Percentiles rank a stretch among this genome's conserved stretches.
phyloP scores from a whole-genome alignment of 2,329 filamentous ascomycete genomes.

The Fusarium piperis region DNA sequence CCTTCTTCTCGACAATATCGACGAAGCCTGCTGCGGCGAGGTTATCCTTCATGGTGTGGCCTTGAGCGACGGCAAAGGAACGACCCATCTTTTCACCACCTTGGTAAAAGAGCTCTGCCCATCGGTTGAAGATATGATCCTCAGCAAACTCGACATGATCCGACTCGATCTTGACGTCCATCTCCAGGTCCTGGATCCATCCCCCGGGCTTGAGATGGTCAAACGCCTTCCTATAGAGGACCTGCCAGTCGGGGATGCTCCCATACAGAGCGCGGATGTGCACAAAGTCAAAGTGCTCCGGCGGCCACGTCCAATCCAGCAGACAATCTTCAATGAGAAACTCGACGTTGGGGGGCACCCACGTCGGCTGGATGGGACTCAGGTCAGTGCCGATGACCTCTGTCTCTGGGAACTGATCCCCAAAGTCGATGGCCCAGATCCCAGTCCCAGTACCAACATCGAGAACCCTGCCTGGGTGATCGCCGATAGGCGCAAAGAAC shows the following conservation, averaged over 20 bases:
- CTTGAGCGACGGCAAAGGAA: conserved; percentile 35
- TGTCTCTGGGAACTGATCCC: conserved; percentile 42
- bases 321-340: conserved; percentile 50
- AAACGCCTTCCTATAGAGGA: conserved; percentile 62
- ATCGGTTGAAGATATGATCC: conserved; percentile 42
- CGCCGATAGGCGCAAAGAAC: conserved; percentile 37
- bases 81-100: conserved; percentile 43
- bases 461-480: conserved; percentile 44
- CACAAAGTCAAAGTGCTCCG: conserved; percentile 65
- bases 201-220: conserved; percentile 57
- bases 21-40: conserved; percentile 47
- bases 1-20: conserved; percentile 45
- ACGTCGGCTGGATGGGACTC: conserved; percentile 47
- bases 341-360: conserved; percentile 44
- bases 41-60: conserved; percentile 30
- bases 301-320: conserved; percentile 55
- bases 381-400: conserved; percentile 49
- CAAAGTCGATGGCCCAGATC: conserved; percentile 59
- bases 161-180: conserved; percentile 32
- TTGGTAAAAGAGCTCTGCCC: conserved; percentile 41
- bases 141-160: conserved; percentile 20
- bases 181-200: conserved; percentile 46
- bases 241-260: conserved; percentile 64
- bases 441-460: conserved; percentile 68
- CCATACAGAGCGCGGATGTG: conserved; percentile 67